phyloP scores from a whole-genome alignment of 2,329 filamentous ascomycete genomes.

The Mycosphaerella sp. region DNA sequence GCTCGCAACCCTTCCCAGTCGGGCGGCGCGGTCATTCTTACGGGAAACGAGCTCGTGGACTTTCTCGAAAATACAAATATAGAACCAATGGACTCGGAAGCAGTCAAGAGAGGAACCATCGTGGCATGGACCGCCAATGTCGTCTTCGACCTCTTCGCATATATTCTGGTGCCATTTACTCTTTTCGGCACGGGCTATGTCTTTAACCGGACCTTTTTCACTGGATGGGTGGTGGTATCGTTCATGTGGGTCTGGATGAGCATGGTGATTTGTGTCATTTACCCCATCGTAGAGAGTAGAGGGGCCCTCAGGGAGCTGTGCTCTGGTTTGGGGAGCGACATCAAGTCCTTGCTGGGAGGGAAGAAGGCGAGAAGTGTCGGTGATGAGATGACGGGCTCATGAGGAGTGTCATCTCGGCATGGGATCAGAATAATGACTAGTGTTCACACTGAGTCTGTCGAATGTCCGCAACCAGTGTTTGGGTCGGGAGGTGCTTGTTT shows the following conservation, averaged over 20 bases:
- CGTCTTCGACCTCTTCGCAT: slow-evolving; percentile 38
- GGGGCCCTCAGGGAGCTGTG: not conserved
- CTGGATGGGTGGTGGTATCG: slow-evolving; percentile 38
- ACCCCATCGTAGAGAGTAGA: slow-evolving; percentile 29
- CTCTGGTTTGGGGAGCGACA: slow-evolving; percentile 1
- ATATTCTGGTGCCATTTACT: slow-evolving; percentile 32
- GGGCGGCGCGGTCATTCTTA: not conserved
- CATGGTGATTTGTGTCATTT: slow-evolving; percentile 37
- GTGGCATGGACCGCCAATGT: slow-evolving; percentile 38
- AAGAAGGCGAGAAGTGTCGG: not conserved
- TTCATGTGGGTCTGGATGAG: slow-evolving; percentile 42
- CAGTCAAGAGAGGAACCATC: slow-evolving; percentile 34
- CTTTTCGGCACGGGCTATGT: slow-evolving; percentile 40
- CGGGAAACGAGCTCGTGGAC: slow-evolving; percentile 38
- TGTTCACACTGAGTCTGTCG: too few relatives aligned
- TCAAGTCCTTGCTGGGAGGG: not conserved
- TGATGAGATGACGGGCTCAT: not conserved
- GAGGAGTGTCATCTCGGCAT: too few relatives aligned
- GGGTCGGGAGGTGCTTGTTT: too few relatives aligned
- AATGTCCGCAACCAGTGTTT: too few relatives aligned
- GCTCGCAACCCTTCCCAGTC: slow-evolving; percentile 21
- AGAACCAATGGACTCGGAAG: slow-evolving; percentile 39
- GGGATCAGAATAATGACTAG: too few relatives aligned
- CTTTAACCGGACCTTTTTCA: slow-evolving; percentile 39
- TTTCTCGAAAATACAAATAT: slow-evolving; percentile 38